Percentiles rank a stretch among this genome's conserved stretches.
phyloP scores from a whole-genome alignment of 768 basidiomycete genomes.

The Termitomyces sp. region DNA sequence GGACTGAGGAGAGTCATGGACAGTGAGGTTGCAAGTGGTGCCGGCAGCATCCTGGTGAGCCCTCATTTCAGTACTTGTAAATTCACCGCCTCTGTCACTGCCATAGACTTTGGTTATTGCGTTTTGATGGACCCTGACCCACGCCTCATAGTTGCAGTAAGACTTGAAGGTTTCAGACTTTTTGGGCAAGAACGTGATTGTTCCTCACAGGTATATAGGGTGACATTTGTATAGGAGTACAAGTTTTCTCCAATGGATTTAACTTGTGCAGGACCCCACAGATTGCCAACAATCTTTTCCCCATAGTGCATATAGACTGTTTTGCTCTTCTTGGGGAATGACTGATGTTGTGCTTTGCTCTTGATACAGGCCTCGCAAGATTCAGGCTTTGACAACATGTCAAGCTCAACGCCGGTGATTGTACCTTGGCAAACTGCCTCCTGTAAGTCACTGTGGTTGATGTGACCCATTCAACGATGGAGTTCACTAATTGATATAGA shows the following conservation, averaged over 20 bases:
- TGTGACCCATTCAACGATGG: slow-evolving; percentile 32
- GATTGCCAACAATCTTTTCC: slow-evolving; percentile 18
- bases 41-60: not conserved
- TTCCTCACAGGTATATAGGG: slow-evolving; percentile 13
- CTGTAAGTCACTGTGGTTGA: slow-evolving; percentile 22
- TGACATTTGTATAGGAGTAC: slow-evolving; percentile 14
- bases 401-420: slow-evolving; percentile 24
- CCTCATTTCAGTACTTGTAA: not conserved
- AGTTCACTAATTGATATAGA: slow-evolving; percentile 24
- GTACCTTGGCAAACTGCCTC: slow-evolving; percentile 17
- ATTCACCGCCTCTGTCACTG: not conserved
- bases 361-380: slow-evolving; percentile 12
- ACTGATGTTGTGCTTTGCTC: slow-evolving; percentile 20
- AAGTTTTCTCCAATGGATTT: slow-evolving; percentile 12
- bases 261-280: slow-evolving; percentile 25
- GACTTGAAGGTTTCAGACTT: slow-evolving; percentile 14
- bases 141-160: slow-evolving; percentile 4
- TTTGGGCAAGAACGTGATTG: slow-evolving; percentile 12
- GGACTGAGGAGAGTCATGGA: slow-evolving; percentile 2
- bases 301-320: slow-evolving; percentile 16
- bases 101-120: slow-evolving; percentile 14
- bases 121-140: slow-evolving; percentile 17
- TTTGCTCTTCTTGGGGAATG: slow-evolving; percentile 16
- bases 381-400: slow-evolving; percentile 12
- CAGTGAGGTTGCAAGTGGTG: not conserved